phyloP scores from a whole-genome alignment of 768 basidiomycete genomes.

The Boletus eberwhitei region DNA sequence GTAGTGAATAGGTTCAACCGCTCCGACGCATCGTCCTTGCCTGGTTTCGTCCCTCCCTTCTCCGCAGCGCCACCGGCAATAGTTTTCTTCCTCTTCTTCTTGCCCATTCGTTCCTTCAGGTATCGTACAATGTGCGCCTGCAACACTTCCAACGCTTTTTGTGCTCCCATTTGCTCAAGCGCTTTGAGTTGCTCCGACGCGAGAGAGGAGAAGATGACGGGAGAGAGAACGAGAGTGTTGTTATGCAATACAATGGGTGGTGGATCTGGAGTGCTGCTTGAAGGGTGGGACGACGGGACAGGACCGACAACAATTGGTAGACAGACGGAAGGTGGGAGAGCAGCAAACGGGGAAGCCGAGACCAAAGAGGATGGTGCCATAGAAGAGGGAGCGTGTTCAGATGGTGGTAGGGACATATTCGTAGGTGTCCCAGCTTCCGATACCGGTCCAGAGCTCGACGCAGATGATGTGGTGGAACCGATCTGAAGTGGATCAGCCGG shows the following conservation, averaged over 20 bases:
- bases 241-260: conserved; percentile 78
- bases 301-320: conserved; percentile 78
- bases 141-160: conserved; percentile 75
- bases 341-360: conserved; percentile 24
- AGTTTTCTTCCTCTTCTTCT: conserved; percentile 38
- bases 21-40: conserved; percentile 33
- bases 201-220: conserved; percentile 77
- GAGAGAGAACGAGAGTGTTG: conserved; percentile 80
- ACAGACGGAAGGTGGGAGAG: conserved; percentile 45
- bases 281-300: conserved; percentile 60
- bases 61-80: conserved; percentile 34
- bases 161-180: conserved; percentile 76
- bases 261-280: conserved; percentile 42
- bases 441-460: conserved; percentile 2
- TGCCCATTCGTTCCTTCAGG: conserved; percentile 66
- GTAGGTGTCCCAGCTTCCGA: conserved; percentile 4
- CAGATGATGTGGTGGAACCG: neutral
- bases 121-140: conserved; percentile 84
- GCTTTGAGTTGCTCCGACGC: conserved; percentile 69
- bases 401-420: conserved; percentile 20
- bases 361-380: conserved; percentile 1
- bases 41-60: conserved; percentile 40
- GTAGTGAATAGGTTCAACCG: conserved; percentile 44
- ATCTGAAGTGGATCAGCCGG: conserved; percentile 2
- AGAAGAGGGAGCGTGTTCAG: conserved; percentile 11